Evolutionary conservation across 169 alveolate genomes (phyloP), one percentile per base, ranked within the genome.

Genomic region (Plasmodium falciparum): DNA sequence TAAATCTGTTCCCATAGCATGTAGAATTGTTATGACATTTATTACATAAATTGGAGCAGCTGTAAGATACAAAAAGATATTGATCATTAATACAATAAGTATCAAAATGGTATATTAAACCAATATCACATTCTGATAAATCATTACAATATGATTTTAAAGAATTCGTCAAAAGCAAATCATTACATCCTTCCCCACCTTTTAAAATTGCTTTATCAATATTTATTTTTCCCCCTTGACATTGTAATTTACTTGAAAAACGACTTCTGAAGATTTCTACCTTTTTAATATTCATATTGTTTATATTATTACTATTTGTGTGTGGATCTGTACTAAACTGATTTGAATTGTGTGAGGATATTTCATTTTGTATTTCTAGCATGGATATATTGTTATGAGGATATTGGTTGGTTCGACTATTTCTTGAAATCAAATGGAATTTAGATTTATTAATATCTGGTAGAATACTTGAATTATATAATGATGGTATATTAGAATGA

Each of bases 91-190:
- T 56, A 20, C 90, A 80, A 17, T 80, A 80, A 2, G 85, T 66
- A 26, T 80, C 90, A 69, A 80, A 80, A 47, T 80, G 80, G 62
- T 80, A 50, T 2, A 50, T 67, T 13, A 54, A 15, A 12, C 90
- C 90, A 6, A 80, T 43, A 56, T 80, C 73, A 54, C 90, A 80
- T 54, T 54, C 58, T 15, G 74, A 67, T 4, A 70, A 59, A 6
- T 29, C 20, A 43, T 80, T 61, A 69, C 90, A 80, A 61, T 80
- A 80, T 13, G 17, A 20, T 54, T 80, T 67, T 17, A 80, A 65
- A 33, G 85, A 56, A 2, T 12, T 39, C 9, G 85, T 80, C 39
- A 80, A 15, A 33, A 52, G 26, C 33, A 80, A 61, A 69, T 70
- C 83, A 8, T 50, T 66, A 20, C 90, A 80, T 4, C 83, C 83